These are phyloP conservation scores for Myriosclerotinia duriaeana DNA, from an alignment of 2,329 filamentous ascomycete genomes.

Conservation along the genomic window DNA sequence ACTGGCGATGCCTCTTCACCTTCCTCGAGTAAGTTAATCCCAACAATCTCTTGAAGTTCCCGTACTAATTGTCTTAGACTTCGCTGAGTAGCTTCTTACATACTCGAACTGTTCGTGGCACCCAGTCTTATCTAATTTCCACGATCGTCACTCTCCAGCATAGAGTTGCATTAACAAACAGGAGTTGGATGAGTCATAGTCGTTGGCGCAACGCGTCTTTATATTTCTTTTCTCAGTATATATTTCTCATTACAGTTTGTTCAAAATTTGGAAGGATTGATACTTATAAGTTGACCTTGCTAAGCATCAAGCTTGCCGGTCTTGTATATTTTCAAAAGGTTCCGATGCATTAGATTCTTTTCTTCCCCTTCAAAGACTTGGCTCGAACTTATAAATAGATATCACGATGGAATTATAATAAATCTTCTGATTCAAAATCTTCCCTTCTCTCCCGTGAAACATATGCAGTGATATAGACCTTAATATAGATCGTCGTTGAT, in stretches of 20 bases:
- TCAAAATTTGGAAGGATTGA: background rate
- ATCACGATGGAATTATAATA: background rate
- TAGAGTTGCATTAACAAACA: background rate
- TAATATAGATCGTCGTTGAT: slow-evolving; percentile 1
- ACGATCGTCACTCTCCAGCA: background rate
- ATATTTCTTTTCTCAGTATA: slow-evolving; percentile 1
- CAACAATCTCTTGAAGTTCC: too few species aligned
- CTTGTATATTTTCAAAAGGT: background rate
- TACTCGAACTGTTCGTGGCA: background rate
- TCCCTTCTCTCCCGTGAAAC: background rate
- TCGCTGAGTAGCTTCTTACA: background rate
- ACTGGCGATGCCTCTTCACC: background rate
- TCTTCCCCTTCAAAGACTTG: background rate
- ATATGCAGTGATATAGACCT: background rate
- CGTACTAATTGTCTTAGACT: slow-evolving; percentile 4
- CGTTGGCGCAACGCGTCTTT: background rate
- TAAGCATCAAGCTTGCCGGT: slow-evolving; percentile 9
- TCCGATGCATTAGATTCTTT: background rate
- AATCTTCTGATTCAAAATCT: background rate
- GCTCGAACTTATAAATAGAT: background rate
- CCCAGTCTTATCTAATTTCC: background rate
- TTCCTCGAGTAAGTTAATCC: background rate
- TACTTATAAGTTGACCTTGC: background rate
- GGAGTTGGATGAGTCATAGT: slow-evolving; percentile 11
- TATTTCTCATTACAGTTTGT: slow-evolving; percentile 4